Percentiles rank a stretch among this genome's conserved stretches.
These are phyloP conservation scores for Apiotrichum sp. DNA, from an alignment of 1,284 basidiomycete species.

Conservation along the genomic window DNA sequence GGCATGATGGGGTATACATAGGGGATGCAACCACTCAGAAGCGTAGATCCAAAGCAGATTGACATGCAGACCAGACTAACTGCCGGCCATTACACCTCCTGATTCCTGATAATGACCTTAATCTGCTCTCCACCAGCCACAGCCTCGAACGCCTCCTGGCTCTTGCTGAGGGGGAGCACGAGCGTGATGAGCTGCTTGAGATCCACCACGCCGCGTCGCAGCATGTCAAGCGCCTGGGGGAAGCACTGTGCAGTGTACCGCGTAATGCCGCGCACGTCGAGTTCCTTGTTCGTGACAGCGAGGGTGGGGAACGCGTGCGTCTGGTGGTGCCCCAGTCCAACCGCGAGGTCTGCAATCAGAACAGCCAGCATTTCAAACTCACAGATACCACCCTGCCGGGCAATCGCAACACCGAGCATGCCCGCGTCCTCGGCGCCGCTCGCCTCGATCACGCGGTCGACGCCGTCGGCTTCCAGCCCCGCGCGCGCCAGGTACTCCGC, in stretches of 20 bases:
- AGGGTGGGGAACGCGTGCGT: slow-evolving; percentile 39
- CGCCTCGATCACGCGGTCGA: slow-evolving; percentile 59
- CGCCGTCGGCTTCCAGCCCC: slow-evolving; percentile 46
- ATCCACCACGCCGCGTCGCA: slow-evolving; percentile 52
- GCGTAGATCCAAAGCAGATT: too few relatives aligned
- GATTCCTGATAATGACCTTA: slow-evolving; percentile 44
- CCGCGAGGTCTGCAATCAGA: slow-evolving; percentile 31
- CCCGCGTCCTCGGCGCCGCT: slow-evolving; percentile 60
- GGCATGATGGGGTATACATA: too few relatives aligned
- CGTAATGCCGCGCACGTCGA: slow-evolving; percentile 60
- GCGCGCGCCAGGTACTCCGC: slow-evolving; percentile 25
- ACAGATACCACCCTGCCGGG: slow-evolving; percentile 56
- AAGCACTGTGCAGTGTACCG: slow-evolving; percentile 45
- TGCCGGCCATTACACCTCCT: slow-evolving; percentile 19
- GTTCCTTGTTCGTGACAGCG: slow-evolving; percentile 58
- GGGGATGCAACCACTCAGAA: too few relatives aligned
- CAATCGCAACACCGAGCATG: slow-evolving; percentile 53
- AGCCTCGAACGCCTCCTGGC: slow-evolving; percentile 52
- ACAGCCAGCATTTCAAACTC: slow-evolving; percentile 10
- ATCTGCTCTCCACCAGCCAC: slow-evolving; percentile 48
- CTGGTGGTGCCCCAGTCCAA: slow-evolving; percentile 42
- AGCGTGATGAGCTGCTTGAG: slow-evolving; percentile 53
- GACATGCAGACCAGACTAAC: too few relatives aligned
- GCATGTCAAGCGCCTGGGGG: slow-evolving; percentile 53
- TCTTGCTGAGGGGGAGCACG: slow-evolving; percentile 52